Percentiles rank a stretch among this genome's conserved stretches.
Evolutionary conservation across 2,329 filamentous ascomycete species (phyloP).

Genomic region (Xylariaceae sp.): DNA sequence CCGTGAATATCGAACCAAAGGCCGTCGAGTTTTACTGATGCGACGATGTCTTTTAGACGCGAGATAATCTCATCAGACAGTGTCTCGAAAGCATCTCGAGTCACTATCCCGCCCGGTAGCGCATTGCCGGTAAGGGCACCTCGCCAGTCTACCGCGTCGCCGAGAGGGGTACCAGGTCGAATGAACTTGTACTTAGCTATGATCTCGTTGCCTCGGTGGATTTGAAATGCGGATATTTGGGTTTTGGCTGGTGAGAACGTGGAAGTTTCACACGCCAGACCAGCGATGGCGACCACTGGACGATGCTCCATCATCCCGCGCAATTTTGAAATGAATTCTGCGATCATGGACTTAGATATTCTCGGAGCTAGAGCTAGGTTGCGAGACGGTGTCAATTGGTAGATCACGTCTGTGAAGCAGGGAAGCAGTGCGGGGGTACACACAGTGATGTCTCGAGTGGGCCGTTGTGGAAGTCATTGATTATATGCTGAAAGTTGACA

Average conservation of each 20-base stretch:
- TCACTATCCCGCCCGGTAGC: constrained; percentile 46
- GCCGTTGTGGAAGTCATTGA: too few species aligned
- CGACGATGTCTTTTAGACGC: constrained; percentile 36
- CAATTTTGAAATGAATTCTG: not conserved
- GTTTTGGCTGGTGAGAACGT: constrained; percentile 50
- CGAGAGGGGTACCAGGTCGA: constrained; percentile 36
- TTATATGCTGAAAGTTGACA: too few species aligned
- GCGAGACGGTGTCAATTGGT: too few species aligned
- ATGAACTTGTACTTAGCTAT: constrained; percentile 44
- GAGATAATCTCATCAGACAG: constrained; percentile 36
- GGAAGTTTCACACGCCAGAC: constrained; percentile 51
- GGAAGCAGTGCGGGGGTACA: too few species aligned
- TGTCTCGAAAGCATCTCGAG: constrained; percentile 41
- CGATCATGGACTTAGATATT: too few species aligned
- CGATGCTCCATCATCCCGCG: constrained; percentile 14
- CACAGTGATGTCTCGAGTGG: too few species aligned
- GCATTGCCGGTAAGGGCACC: constrained; percentile 50
- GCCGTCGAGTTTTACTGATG: constrained; percentile 37
- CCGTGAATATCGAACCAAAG: constrained; percentile 55
- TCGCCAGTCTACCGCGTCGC: constrained; percentile 43
- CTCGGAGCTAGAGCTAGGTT: too few species aligned
- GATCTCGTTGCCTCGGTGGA: constrained; percentile 40
- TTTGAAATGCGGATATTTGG: constrained; percentile 45
- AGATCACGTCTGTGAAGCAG: too few species aligned
- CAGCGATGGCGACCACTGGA: constrained; percentile 48